Evolutionary conservation across 306 rosid species (phyloP).

Genomic region (Citrullus colocynthis): DNA sequence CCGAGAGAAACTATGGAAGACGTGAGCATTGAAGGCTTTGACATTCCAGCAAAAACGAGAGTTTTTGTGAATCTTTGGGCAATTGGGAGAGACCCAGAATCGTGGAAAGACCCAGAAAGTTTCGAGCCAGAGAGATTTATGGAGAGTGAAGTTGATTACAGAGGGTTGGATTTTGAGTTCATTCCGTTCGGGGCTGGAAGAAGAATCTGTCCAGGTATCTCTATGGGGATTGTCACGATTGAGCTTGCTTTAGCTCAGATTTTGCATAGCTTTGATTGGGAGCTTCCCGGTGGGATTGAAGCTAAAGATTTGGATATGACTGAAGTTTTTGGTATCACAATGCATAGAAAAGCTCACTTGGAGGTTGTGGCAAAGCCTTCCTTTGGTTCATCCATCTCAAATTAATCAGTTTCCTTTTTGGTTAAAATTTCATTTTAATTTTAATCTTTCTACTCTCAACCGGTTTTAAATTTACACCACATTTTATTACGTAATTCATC

Average conservation of each 20-base stretch:
- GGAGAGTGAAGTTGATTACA: neutral
- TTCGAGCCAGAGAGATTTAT: constrained; percentile 21
- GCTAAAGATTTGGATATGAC: constrained; percentile 18
- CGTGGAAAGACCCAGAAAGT: constrained; percentile 22
- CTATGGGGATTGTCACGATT: constrained; percentile 15
- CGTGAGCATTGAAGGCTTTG: constrained; percentile 17
- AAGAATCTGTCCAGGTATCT: constrained; percentile 27
- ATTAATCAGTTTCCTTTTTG: too few relatives aligned
- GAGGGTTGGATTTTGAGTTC: neutral
- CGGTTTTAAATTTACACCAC: too few relatives aligned
- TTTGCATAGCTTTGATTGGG: constrained; percentile 26
- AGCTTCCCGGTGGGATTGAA: constrained; percentile 16
- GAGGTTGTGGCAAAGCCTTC: neutral
- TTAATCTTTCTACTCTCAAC: too few relatives aligned
- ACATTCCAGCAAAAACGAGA: constrained; percentile 14
- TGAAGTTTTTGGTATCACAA: constrained; percentile 21
- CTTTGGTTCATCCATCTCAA: neutral
- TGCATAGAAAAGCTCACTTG: neutral
- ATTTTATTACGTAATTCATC: too few relatives aligned
- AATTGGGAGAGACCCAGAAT: constrained; percentile 22
- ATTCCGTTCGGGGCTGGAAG: constrained; percentile 34
- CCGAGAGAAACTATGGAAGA: constrained; percentile 29
- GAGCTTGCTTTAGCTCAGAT: constrained; percentile 24
- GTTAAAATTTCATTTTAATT: too few relatives aligned
- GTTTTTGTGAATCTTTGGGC: constrained; percentile 19